Conservation (phyloP, 441 rosid species). For the Erysimum cheiri region DNA sequence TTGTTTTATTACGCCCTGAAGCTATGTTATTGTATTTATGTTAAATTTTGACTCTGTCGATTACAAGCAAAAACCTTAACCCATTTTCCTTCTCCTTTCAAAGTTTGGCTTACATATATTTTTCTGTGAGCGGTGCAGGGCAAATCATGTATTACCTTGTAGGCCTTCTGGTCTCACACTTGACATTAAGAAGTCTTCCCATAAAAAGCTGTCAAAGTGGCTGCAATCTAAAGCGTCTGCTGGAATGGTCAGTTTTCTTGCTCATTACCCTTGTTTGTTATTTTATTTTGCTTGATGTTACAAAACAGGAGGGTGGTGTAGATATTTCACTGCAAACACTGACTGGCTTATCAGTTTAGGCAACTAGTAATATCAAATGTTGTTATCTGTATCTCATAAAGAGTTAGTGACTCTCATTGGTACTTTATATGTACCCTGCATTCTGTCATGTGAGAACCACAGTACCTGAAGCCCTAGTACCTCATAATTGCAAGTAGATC, state of each 20-base stretch:
- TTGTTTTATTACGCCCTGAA: not conserved
- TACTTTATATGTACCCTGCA: not conserved
- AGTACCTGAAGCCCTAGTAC: no score
- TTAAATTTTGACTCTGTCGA: constrained; percentile 6
- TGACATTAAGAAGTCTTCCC: constrained; percentile 88
- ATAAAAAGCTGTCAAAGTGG: constrained; percentile 96
- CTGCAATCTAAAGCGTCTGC: constrained; percentile 81
- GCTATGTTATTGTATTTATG: not conserved
- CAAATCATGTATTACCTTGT: constrained; percentile 87
- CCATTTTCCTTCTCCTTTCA: constrained; percentile 2
- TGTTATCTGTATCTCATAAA: constrained; percentile 11
- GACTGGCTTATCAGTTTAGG: not conserved
- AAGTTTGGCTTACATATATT: constrained; percentile 26
- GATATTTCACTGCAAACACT: not conserved
- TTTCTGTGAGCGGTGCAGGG: constrained; percentile 56
- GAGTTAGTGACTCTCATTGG: constrained; percentile 10
- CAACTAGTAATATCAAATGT: constrained; percentile 3
- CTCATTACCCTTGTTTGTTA: not conserved
- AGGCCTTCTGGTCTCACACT: constrained; percentile 81
- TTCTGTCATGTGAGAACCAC: no score
- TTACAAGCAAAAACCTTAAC: not conserved
- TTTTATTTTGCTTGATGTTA: constrained; percentile 19
- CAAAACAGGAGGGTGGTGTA: not conserved
- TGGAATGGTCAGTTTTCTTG: constrained; percentile 67
- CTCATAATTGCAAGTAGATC: not conserved